Base-by-base conservation (phyloP, 768 basidiomycete genomes). In the Trametes cinnabarina region DNA sequence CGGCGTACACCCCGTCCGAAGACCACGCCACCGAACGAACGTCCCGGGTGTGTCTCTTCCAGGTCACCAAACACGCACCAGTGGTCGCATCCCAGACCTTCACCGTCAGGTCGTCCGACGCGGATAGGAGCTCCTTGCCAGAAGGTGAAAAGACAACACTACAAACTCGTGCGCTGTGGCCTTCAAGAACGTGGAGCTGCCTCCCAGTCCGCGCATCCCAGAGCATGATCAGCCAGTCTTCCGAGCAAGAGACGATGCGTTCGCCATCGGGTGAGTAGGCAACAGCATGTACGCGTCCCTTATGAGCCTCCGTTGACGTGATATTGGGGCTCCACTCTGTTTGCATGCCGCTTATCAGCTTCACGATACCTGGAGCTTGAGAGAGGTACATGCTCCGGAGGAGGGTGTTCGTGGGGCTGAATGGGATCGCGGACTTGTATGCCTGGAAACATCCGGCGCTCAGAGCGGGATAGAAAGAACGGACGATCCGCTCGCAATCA, bases 41-140 rank as follows among this genome's bases (percentile, higher is more conserved):
- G 15, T 28, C 11, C 28, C 46, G 44, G 4, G 37, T 55, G 44
- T 68, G 66, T 4, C 48, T 63, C 6, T 40, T 25, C 40, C 40
- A 41, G 9, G 15, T 41, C 40, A 4, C 40, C 40, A 41, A 19
- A 22, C 57, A 46, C 30, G 23, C 44, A 14, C 68, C 68, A 3
- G 59, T 63, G 3, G 22, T 15, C 8, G 63, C 58, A 47, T 67
- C 52, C 72, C 82, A 84, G 9, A 83, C 72, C 15, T 76, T 72
- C 14, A 81, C 72, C 7, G 79, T 79, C 63, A 79, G 76, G 72
- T 83, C 82, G 66, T 80, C 79, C 6, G 81, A 79, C 1, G 77
- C 79, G 0, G 80, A 82, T 3, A 81, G 72, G 30, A 83, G 65
- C 47, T 74, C 69, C 37, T 69, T 70, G 5, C 76, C 76, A 64